These are phyloP conservation scores for Paecilomyces niveus DNA, from an alignment of 2,329 filamentous ascomycete genomes.

Conservation along the genomic window DNA sequence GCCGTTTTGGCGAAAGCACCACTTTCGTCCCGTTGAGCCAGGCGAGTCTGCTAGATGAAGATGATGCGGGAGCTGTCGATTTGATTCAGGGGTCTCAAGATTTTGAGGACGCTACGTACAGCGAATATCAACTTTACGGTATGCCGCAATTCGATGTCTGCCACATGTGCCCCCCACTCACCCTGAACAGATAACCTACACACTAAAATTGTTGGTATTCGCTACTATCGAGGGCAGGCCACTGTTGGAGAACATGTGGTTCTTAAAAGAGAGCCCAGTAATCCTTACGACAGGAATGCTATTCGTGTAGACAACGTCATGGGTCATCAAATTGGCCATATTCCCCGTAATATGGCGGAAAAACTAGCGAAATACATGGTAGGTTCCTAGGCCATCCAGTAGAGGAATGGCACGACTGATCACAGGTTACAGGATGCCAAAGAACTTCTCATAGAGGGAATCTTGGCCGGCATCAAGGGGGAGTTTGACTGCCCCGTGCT, in stretches of 20 bases:
- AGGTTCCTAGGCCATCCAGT: slow-evolving; percentile 13
- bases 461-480: slow-evolving; percentile 60
- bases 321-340: slow-evolving; percentile 68
- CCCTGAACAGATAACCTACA: slow-evolving; percentile 27
- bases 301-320: slow-evolving; percentile 73
- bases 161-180: not conserved
- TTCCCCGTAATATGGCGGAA: slow-evolving; percentile 59
- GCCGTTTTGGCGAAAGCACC: slow-evolving; percentile 21
- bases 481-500: slow-evolving; percentile 65
- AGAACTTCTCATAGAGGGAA: slow-evolving; percentile 60
- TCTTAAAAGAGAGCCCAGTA: slow-evolving; percentile 58
- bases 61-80: slow-evolving; percentile 28
- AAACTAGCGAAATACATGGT: slow-evolving; percentile 70
- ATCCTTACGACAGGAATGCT: slow-evolving; percentile 67
- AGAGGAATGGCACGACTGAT: not conserved
- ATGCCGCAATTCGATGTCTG: slow-evolving; percentile 10
- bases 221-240: slow-evolving; percentile 59
- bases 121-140: slow-evolving; percentile 33
- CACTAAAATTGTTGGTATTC: slow-evolving; percentile 53
- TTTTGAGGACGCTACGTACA: slow-evolving; percentile 27
- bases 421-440: slow-evolving; percentile 42
- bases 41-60: slow-evolving; percentile 25
- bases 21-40: slow-evolving; percentile 26
- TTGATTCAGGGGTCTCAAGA: slow-evolving; percentile 26
- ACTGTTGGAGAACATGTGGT: slow-evolving; percentile 57